Evolutionary conservation across 2,329 filamentous ascomycete species (phyloP).

Genomic region (Chalara sp.): DNA sequence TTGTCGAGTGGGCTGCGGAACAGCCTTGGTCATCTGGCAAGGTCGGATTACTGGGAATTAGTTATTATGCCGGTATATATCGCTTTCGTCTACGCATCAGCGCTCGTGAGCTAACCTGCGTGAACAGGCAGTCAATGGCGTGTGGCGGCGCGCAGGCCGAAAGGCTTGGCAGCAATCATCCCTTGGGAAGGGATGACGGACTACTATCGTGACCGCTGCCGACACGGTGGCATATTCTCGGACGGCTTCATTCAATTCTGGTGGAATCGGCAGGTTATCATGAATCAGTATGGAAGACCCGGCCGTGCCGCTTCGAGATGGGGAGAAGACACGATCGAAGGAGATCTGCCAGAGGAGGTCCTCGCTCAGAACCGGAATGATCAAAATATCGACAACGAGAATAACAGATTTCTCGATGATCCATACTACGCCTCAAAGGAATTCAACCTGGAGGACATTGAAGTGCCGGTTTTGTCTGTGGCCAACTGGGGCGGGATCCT

Average conservation of each 20-base stretch:
- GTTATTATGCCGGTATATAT: slow-evolving; percentile 31
- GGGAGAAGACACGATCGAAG: slow-evolving; percentile 45
- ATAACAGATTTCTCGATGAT: slow-evolving; percentile 42
- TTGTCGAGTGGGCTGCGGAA: slow-evolving; percentile 43
- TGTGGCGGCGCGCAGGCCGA: slow-evolving; percentile 43
- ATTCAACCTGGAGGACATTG: slow-evolving; percentile 58
- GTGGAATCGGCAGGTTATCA: slow-evolving; percentile 61
- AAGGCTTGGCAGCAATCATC: slow-evolving; percentile 42
- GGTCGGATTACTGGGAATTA: slow-evolving; percentile 43
- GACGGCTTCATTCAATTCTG: slow-evolving; percentile 55
- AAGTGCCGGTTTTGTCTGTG: slow-evolving; percentile 60
- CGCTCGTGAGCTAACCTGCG: too few relatives aligned
- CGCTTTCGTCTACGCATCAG: too few relatives aligned
- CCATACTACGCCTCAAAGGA: slow-evolving; percentile 27
- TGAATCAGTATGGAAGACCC: slow-evolving; percentile 60
- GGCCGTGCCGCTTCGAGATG: slow-evolving; percentile 34
- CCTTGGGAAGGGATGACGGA: slow-evolving; percentile 50
- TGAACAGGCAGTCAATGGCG: slow-evolving; percentile 43
- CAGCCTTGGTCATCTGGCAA: slow-evolving; percentile 44
- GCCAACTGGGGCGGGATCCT: slow-evolving; percentile 55
- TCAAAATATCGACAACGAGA: slow-evolving; percentile 38
- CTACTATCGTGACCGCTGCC: slow-evolving; percentile 47
- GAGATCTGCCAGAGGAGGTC: slow-evolving; percentile 45
- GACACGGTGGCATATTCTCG: slow-evolving; percentile 55
- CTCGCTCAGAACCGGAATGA: slow-evolving; percentile 30